Evolutionary conservation across 2,329 filamentous ascomycete species (phyloP), one percentile per base, ranked within the genome.

Genomic region (Apiospora kogelbergensis): DNA sequence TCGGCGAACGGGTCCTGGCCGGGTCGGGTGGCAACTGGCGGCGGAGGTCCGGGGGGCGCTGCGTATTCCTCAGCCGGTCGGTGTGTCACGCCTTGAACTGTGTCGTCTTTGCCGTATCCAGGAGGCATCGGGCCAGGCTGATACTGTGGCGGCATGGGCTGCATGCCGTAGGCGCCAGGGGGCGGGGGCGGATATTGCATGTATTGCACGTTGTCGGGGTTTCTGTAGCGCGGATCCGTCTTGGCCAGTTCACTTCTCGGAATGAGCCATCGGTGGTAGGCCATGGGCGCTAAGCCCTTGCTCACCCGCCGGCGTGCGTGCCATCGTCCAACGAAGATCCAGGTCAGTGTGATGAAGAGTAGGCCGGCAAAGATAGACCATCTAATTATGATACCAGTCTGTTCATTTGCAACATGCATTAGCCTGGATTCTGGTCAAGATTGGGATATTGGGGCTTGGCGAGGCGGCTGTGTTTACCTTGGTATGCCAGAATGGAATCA

Each of bases 341-440:
- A 93, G 53, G 84, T 74, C 67, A 88, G 78, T 75, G 93, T 80
- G 70, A 89, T 68, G 68, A 85, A 69, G 74, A 93, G 82, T 72
- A 95, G 77, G 71, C 83, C 81, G 70, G 87, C 86, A 76, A 95
- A 88, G 70, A 95, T 81, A 63, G 86, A 84, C 88, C 92, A 95
- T 80, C 93, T 92, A 74, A 94, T 83, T 69, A 90, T 90, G 68
- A 86, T 80, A 68, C 89, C 90, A 44, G 84, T 86, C 89, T 92
- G 70, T 65, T 64, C 17, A 15, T 45, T 45, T 26, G 63, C 30
- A 33, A 26, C 13, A 6, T 60, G 20, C 33, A 33, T 45, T 42
- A 24, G 65, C 33, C 22, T 13, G 33, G 20, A 20, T 5, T 22
- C 26, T 24, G 24, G 68, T 63, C 24, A 60, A 42, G 22, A 33